These are phyloP conservation scores for Notholithocarpus densiflorus DNA, from an alignment of 306 rosid species.

Conservation along the genomic window DNA sequence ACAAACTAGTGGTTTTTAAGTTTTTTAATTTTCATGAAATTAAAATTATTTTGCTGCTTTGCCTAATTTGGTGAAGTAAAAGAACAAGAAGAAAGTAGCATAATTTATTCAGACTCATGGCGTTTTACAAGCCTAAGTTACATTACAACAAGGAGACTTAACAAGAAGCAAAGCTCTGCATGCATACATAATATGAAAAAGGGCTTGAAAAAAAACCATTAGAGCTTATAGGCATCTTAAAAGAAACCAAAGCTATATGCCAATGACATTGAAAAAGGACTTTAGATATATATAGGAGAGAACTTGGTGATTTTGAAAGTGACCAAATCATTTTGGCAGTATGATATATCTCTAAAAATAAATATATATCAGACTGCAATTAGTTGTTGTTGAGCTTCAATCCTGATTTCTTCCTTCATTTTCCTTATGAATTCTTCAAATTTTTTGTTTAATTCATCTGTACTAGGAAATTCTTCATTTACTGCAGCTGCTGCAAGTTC, in stretches of 20 bases:
- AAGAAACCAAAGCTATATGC: conserved; percentile 1
- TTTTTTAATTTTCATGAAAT: background rate
- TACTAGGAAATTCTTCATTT: conserved; percentile 34
- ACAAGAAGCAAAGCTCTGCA: background rate
- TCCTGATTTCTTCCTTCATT: conserved; percentile 38
- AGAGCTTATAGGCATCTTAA: conserved; percentile 19
- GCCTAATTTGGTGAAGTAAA: background rate
- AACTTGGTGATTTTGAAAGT: conserved; percentile 22
- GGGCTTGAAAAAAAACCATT: background rate
- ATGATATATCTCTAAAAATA: background rate
- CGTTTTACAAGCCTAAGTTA: background rate
- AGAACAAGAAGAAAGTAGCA: background rate
- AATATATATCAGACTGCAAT: conserved; percentile 37
- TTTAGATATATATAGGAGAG: background rate
- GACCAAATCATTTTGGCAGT: conserved; percentile 17
- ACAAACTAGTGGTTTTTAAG: background rate
- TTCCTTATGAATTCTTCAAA: conserved; percentile 65
- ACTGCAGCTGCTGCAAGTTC: background rate
- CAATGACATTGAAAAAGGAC: background rate
- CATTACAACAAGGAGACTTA: background rate
- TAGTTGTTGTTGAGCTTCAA: conserved; percentile 32
- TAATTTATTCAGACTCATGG: too few species aligned
- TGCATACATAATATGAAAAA: background rate
- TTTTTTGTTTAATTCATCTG: conserved; percentile 67
- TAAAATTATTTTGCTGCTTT: background rate